Base-by-base conservation (phyloP, 192 early-diverging fungal genomes). In the Backusella sp. region DNA sequence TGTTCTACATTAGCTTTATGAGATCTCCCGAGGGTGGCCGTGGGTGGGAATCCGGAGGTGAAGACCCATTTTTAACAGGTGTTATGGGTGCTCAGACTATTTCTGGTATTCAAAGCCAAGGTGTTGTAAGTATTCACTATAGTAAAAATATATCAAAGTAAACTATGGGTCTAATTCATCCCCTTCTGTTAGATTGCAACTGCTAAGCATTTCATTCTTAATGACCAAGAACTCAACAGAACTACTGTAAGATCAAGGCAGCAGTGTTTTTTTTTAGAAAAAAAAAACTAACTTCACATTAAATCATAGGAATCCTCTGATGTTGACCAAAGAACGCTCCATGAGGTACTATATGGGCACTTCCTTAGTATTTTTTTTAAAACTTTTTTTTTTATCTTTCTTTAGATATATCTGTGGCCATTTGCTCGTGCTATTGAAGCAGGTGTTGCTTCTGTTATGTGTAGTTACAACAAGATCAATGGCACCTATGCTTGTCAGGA, bases 371-470 rank as follows among this genome's bases (percentile, higher is more conserved):
- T 17, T 44, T 44, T 44, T 44, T 44, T 44, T 15, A 44, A 5
- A 39, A 39, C 1, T 39, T 44, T 17, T 5, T 44, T 4, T 44
- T 44, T 17, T 3, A 32, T 32, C 32, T 32, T 32, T 44, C 14
- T 44, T 44, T 44, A 44, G 42, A 32, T 66, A 76, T 91, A 91
- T 69, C 49, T 89, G n/a, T 76, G 68, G 34, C 87, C 90, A 37
- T 91, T 92, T 72, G 74, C 86, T 67, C 85, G 79, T 35, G 76
- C 72, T 46, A 66, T 83, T 26, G 88, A 84, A 49, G 88, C 85
- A 46, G 90, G 89, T 36, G 84, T 85, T 28, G 87, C 72, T 30
- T 78, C 90, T 30, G 66, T 91, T 72, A 91, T 91, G 90, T 88
- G 90, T 69, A 30, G 82, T 8, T 91, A 91, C 84, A 91, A 91